Evolutionary conservation across 306 rosid species (phyloP).

Genomic region (Crotalaria pallida): DNA sequence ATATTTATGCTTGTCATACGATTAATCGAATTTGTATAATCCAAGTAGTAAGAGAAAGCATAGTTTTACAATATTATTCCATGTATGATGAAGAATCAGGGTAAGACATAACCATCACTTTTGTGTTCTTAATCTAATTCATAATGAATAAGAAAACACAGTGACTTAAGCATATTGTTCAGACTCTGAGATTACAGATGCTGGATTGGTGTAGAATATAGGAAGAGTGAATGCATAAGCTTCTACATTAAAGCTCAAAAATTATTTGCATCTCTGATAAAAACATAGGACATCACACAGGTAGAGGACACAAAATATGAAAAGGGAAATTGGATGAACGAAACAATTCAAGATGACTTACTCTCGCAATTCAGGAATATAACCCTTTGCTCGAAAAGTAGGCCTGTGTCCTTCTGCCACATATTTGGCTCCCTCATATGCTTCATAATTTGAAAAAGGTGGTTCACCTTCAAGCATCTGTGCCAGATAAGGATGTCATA

Average conservation of each 20-base stretch:
- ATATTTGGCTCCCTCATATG: slow-evolving; percentile 82
- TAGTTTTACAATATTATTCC: background rate
- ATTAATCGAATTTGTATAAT: background rate
- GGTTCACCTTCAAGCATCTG: slow-evolving; percentile 97
- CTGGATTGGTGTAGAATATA: background rate
- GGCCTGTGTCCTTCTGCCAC: slow-evolving; percentile 92
- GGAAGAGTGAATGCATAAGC: background rate
- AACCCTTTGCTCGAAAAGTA: slow-evolving; percentile 53
- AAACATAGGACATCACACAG: background rate
- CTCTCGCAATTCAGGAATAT: slow-evolving; percentile 59
- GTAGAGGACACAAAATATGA: background rate
- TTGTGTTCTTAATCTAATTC: background rate
- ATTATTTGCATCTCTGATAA: background rate
- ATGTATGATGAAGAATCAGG: background rate
- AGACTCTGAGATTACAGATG: background rate
- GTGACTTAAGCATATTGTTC: background rate
- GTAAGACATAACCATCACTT: background rate
- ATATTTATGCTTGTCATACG: slow-evolving; percentile 1
- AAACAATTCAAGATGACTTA: slow-evolving; percentile 33
- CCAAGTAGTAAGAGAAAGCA: background rate
- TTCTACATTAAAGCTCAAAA: background rate
- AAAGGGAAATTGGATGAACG: background rate
- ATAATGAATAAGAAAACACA: background rate
- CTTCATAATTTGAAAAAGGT: slow-evolving; percentile 70
- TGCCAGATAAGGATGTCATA: slow-evolving; percentile 26